These are phyloP conservation scores for Penicillium hordei DNA, from an alignment of 2,329 filamentous ascomycete species.

Conservation along the genomic window DNA sequence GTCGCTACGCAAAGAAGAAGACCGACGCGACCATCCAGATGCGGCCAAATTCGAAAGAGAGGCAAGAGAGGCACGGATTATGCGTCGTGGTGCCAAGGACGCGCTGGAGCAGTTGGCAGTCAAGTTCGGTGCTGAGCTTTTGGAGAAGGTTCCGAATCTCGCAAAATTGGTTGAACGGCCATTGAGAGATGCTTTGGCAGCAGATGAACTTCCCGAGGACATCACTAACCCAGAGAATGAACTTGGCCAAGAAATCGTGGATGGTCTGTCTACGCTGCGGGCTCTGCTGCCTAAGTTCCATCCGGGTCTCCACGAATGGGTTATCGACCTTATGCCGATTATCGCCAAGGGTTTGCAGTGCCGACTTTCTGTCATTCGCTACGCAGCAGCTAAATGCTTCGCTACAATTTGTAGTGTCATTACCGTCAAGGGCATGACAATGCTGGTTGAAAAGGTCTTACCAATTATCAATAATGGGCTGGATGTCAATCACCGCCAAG, in stretches of 20 bases:
- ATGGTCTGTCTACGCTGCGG: conserved; percentile 87
- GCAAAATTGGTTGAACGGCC: conserved; percentile 78
- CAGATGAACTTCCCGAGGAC: conserved; percentile 64
- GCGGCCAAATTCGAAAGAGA: conserved; percentile 87
- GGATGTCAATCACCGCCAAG: conserved; percentile 85
- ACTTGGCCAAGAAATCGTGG: conserved; percentile 88
- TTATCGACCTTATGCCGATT: conserved; percentile 78
- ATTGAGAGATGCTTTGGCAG: conserved; percentile 70
- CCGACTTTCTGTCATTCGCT: conserved; percentile 85
- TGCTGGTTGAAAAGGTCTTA: conserved; percentile 87
- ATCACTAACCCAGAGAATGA: conserved; percentile 71
- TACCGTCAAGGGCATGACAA: conserved; percentile 91
- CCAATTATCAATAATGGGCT: conserved; percentile 88
- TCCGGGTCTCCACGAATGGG: conserved; percentile 70
- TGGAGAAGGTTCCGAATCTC: conserved; percentile 82
- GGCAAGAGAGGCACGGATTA: conserved; percentile 83
- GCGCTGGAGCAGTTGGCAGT: conserved; percentile 82
- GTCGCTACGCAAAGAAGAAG: conserved; percentile 95
- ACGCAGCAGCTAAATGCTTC: conserved; percentile 95
- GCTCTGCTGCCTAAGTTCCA: conserved; percentile 91
- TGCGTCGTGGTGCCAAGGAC: conserved; percentile 88
- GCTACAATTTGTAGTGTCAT: conserved; percentile 97
- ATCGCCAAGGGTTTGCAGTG: conserved; percentile 87
- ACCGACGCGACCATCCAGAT: conserved; percentile 87
- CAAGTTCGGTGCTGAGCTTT: conserved; percentile 73